phyloP scores from a whole-genome alignment of 495 filamentous ascomycete genomes.

The Bombardia bombarda region DNA sequence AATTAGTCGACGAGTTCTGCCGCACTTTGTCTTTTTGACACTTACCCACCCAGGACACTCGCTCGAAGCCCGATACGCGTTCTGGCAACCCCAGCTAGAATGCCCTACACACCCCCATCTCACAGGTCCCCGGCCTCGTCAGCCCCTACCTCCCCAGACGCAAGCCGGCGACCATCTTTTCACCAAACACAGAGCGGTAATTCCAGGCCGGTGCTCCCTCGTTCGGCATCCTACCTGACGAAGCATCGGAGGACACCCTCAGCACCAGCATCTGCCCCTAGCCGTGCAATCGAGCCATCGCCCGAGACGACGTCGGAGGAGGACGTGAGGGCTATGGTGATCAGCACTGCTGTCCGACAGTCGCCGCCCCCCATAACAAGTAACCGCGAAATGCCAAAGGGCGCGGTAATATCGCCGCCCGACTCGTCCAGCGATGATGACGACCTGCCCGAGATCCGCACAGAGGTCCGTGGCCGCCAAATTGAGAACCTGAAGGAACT shows the following conservation, averaged over 20 bases:
- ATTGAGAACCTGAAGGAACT: conserved; percentile 66
- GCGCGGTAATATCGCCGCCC: conserved; percentile 79
- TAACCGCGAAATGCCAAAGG: conserved; percentile 59
- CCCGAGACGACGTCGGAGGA: conserved; percentile 42
- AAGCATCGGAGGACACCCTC: conserved; percentile 43
- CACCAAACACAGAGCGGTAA: conserved; percentile 30
- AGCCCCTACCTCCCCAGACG: conserved; percentile 51
- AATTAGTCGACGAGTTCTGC: conserved; percentile 4
- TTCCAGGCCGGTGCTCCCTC: conserved; percentile 52
- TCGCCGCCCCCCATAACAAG: conserved; percentile 71
- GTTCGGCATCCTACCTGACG: conserved; percentile 70
- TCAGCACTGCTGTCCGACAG: conserved; percentile 56
- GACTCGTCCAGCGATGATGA: conserved; percentile 90
- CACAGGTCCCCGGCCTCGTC: conserved; percentile 73
- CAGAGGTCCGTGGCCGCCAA: conserved; percentile 32
- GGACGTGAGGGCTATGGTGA: conserved; percentile 39
- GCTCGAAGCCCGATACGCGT: conserved; percentile 2
- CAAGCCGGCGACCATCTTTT: conserved; percentile 51
- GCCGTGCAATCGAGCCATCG: conserved; percentile 26
- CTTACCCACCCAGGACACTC: background rate
- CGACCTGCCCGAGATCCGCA: conserved; percentile 36
- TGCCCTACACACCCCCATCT: conserved; percentile 92
- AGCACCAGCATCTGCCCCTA: conserved; percentile 22
- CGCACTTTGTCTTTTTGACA: conserved; percentile 4
- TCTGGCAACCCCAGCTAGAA: conserved; percentile 27